A percentile compares a stretch with the other conserved stretches of the same genome.
These are phyloP conservation scores for Bothriochloa decipiens DNA, from an alignment of 176 grass and related monocot genomes.

Conservation along the genomic window DNA sequence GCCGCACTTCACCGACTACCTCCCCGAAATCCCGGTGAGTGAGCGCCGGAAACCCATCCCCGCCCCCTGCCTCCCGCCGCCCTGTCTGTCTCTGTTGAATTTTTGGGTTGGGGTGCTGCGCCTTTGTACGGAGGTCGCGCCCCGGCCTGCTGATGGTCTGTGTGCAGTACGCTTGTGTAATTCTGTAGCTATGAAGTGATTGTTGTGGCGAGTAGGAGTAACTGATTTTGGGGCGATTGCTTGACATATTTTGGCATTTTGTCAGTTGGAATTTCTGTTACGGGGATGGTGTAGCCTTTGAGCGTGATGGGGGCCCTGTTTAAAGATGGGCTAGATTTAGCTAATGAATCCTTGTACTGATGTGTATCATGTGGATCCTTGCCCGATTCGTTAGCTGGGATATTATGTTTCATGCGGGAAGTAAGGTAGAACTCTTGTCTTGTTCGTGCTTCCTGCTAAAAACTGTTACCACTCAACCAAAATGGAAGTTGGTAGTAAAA, in stretches of 20 bases:
- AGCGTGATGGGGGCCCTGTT: not conserved
- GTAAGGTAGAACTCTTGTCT: not conserved
- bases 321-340: not conserved
- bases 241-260: not conserved
- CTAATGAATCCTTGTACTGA: not conserved
- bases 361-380: not conserved
- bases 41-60: constrained; percentile 3
- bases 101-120: not conserved
- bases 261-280: not conserved
- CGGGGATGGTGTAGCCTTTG: not conserved
- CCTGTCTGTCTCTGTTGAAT: not conserved
- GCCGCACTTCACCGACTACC: constrained; percentile 84
- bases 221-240: not conserved
- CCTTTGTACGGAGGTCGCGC: not conserved
- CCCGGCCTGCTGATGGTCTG: not conserved
- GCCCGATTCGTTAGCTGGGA: not conserved
- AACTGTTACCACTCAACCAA: not conserved
- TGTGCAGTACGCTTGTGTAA: not conserved
- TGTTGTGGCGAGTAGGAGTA: not conserved
- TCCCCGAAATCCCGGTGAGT: constrained; percentile 85
- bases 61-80: not conserved
- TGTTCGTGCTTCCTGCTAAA: not conserved
- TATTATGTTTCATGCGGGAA: not conserved
- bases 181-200: not conserved
- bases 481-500: not conserved